phyloP scores from a whole-genome alignment of 805 yeast genomes.

The Candida schatavii region DNA sequence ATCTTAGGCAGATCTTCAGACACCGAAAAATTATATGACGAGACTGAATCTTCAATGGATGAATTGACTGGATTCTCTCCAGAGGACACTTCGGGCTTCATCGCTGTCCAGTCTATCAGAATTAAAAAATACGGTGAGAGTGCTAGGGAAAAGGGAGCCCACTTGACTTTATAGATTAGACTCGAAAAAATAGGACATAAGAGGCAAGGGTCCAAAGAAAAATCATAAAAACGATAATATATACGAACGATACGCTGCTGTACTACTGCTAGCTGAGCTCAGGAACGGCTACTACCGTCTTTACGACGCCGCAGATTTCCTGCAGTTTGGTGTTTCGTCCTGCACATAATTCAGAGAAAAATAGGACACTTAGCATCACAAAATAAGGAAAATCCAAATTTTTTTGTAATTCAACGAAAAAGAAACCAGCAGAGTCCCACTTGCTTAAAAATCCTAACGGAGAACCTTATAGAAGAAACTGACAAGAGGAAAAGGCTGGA shows the following conservation, averaged over 20 bases:
- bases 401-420: not conserved
- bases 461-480: no score
- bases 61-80: slow-evolving; percentile 98
- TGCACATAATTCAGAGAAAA: not conserved
- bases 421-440: not conserved
- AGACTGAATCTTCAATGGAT: slow-evolving; percentile 98
- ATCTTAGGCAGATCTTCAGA: slow-evolving; percentile 92
- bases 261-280: no score
- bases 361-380: not conserved
- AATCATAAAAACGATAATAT: no score
- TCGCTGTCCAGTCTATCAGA: slow-evolving; percentile 97
- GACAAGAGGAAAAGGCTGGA: no score
- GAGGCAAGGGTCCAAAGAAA: not conserved
- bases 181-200: not conserved
- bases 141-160: slow-evolving; percentile 74
- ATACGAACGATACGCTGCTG: no score
- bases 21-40: slow-evolving; percentile 95
- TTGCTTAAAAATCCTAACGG: no score
- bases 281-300: no score
- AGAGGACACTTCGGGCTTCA: slow-evolving; percentile 94
- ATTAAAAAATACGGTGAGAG: slow-evolving; percentile 97
- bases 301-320: no score
- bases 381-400: not conserved
- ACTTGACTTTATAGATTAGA: slow-evolving; percentile 39
- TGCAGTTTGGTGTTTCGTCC: no score